phyloP scores from a whole-genome alignment of 139 green algal species.

The Desmodesmus armatus region DNA sequence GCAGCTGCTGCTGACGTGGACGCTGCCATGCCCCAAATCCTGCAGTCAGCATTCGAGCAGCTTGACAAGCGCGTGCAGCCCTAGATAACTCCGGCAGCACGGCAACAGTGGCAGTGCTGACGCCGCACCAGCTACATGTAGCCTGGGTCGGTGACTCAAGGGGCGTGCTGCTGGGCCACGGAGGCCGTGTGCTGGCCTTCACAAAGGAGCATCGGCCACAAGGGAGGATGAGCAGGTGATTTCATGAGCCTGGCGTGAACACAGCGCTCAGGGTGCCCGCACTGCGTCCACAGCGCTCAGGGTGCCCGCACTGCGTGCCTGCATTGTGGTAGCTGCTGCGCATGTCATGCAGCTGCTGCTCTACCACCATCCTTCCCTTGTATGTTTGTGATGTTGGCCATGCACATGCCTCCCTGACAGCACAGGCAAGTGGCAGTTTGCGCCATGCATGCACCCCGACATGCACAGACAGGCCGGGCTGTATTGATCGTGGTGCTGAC shows the following conservation, averaged over 20 bases:
- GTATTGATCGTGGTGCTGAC: background rate
- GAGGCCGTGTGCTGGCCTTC: constrained; percentile 45
- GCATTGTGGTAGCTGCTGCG: background rate
- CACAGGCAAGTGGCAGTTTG: background rate
- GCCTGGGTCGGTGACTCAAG: constrained; percentile 73
- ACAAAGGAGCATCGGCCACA: constrained; percentile 71
- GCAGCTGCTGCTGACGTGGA: too few relatives aligned
- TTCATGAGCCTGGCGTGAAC: background rate
- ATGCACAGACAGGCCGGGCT: background rate
- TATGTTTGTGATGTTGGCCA: background rate
- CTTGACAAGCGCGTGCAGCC: too few relatives aligned
- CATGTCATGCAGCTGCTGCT: background rate
- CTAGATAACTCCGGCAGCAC: too few relatives aligned
- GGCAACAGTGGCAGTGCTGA: background rate
- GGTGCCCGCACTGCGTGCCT: background rate
- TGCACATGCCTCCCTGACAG: background rate
- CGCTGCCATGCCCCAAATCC: too few relatives aligned
- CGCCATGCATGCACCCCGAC: background rate
- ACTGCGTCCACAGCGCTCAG: too few relatives aligned
- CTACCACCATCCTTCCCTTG: background rate
- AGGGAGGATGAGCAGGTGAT: constrained; percentile 61
- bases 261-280: too few relatives aligned
- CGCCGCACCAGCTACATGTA: constrained; percentile 37
- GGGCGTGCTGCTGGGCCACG: constrained; percentile 56
- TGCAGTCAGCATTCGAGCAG: too few relatives aligned